These are phyloP conservation scores for Peniophora sp. DNA, from an alignment of 1,284 basidiomycete species.

Conservation along the genomic window DNA sequence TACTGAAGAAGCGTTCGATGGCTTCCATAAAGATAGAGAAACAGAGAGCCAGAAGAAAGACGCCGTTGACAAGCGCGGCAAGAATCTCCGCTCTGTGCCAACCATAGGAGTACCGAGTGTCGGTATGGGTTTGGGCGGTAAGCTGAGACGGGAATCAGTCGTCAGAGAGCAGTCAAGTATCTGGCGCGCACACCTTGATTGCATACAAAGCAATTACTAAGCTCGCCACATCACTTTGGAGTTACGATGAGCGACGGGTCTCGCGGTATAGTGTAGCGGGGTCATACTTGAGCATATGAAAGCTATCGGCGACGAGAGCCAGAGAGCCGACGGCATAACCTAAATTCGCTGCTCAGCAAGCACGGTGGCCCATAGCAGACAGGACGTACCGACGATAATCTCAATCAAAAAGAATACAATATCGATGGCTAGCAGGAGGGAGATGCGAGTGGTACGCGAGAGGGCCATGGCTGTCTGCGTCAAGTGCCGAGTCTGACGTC, in stretches of 20 bases:
- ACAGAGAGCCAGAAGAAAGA: conserved; percentile 93
- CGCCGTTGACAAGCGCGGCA: conserved; percentile 91
- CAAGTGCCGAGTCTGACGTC: too few relatives aligned
- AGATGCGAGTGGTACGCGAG: conserved; percentile 73
- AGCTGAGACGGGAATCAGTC: conserved; percentile 31
- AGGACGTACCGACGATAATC: conserved; percentile 64
- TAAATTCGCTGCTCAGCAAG: conserved; percentile 19
- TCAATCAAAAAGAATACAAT: conserved; percentile 90
- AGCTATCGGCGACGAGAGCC: conserved; percentile 93
- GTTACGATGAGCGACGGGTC: conserved; percentile 4
- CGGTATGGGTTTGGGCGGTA: conserved; percentile 44
- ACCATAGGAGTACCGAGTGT: conserved; percentile 78
- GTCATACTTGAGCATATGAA: conserved; percentile 94
- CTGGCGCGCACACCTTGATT: conserved; percentile 64
- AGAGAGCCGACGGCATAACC: conserved; percentile 94
- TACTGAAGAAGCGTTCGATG: conserved; percentile 81
- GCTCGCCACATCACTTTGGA: conserved; percentile 84
- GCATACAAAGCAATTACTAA: conserved; percentile 94
- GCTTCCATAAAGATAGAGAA: conserved; percentile 95
- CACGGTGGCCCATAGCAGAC: neutral
- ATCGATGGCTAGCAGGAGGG: conserved; percentile 79
- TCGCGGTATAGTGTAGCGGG: conserved; percentile 4
- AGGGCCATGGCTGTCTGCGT: too few relatives aligned
- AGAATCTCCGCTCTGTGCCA: conserved; percentile 99
- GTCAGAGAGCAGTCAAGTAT: conserved; percentile 5